These are phyloP conservation scores for Herpetomonas samuelpessoai DNA, from an alignment of 208 protist species.

Conservation along the genomic window DNA sequence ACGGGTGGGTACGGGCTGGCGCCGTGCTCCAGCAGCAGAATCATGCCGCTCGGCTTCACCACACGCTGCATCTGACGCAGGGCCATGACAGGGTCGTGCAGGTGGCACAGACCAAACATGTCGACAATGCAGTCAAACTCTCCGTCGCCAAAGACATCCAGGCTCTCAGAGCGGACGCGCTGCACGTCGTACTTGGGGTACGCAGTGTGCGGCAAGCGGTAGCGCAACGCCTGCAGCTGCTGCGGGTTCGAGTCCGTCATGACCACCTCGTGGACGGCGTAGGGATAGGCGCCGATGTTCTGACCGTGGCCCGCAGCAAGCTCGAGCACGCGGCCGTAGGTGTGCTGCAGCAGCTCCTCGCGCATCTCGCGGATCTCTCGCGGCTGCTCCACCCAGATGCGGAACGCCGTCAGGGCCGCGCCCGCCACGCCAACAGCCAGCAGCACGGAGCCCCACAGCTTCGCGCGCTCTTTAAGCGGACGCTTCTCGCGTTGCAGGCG, in stretches of 20 bases:
- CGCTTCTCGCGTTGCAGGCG: conserved; percentile 73
- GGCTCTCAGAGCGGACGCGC: conserved; percentile 73
- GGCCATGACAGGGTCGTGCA: conserved; percentile 88
- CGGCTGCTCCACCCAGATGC: conserved; percentile 85
- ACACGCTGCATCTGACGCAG: conserved; percentile 90
- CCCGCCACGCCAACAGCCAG: conserved; percentile 32
- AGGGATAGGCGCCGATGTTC: conserved; percentile 90
- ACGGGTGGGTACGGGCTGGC: conserved; percentile 74
- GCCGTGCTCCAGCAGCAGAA: conserved; percentile 90
- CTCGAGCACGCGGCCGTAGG: conserved; percentile 86
- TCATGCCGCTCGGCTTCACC: conserved; percentile 85
- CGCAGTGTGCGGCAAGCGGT: conserved; percentile 73
- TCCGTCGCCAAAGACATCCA: conserved; percentile 71
- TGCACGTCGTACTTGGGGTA: conserved; percentile 87
- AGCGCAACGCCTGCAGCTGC: conserved; percentile 81
- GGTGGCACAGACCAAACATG: conserved; percentile 90
- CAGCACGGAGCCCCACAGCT: conserved; percentile 30
- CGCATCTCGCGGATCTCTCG: conserved; percentile 75
- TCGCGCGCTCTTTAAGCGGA: conserved; percentile 62
- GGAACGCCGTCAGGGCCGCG: conserved; percentile 57
- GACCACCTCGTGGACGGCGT: conserved; percentile 84
- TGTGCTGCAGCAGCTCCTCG: conserved; percentile 80
- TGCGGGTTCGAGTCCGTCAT: conserved; percentile 83
- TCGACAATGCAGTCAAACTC: conserved; percentile 92
- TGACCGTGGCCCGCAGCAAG: conserved; percentile 83